phyloP scores from a whole-genome alignment of 257 asterid species.

The Nicotiana paniculata region DNA sequence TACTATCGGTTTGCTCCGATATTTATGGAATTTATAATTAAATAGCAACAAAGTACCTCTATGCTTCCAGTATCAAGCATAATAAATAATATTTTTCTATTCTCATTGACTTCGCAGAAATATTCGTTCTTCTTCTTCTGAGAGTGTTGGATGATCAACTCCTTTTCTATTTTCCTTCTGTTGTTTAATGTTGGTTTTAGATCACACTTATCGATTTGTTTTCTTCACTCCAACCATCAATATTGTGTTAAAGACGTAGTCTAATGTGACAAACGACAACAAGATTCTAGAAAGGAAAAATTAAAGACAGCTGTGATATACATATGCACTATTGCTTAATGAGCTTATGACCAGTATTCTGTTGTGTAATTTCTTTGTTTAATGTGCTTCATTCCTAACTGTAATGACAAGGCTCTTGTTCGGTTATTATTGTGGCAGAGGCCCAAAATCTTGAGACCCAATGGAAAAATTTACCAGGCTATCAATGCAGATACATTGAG shows the following conservation, averaged over 20 bases:
- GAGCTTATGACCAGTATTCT: neutral
- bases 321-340: neutral
- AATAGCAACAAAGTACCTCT: neutral
- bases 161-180: neutral
- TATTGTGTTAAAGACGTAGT: neutral
- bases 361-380: neutral
- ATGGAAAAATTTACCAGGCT: constrained; percentile 63
- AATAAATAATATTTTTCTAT: neutral
- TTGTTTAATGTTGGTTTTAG: neutral
- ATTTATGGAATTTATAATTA: neutral
- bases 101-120: neutral
- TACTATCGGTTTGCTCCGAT: neutral
- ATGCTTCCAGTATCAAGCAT: neutral
- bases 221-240: neutral
- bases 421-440: constrained; percentile 37
- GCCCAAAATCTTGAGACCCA: constrained; percentile 48
- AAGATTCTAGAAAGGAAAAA: neutral
- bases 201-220: neutral
- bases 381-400: neutral
- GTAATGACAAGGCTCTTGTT: constrained; percentile 12
- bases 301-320: neutral
- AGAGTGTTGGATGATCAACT: neutral
- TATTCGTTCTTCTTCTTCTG: neutral
- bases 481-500: constrained; percentile 55
- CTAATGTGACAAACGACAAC: neutral